Conservation (phyloP, 148 eudicot genomes). For the Gaultheria prostrata region DNA sequence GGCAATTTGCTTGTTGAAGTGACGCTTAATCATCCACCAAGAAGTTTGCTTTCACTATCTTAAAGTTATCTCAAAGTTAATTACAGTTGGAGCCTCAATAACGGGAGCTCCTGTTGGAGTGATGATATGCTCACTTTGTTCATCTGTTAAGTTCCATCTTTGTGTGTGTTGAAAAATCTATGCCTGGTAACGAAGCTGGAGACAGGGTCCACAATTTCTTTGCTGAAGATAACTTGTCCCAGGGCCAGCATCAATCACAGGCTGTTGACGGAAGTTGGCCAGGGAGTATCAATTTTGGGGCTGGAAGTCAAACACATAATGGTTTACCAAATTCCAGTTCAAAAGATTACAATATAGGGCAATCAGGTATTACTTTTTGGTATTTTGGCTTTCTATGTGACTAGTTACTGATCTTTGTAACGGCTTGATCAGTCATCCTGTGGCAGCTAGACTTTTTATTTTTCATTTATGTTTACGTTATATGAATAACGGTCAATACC, state of each 20-base stretch:
- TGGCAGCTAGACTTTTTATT: not conserved
- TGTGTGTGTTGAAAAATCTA: constrained; percentile 48
- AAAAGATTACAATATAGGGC: constrained; percentile 47
- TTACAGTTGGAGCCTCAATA: not conserved
- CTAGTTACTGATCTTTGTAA: not conserved
- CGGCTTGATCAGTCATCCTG: not conserved
- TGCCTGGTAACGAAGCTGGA: constrained; percentile 86
- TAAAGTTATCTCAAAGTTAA: not conserved
- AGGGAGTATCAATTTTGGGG: constrained; percentile 45
- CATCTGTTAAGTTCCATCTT: constrained; percentile 16
- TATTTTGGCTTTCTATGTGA: not conserved
- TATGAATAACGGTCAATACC: not conserved
- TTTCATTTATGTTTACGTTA: not conserved
- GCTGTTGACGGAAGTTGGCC: constrained; percentile 65
- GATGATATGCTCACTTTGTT: constrained; percentile 6
- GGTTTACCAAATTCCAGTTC: constrained; percentile 34
- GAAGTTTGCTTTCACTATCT: not conserved
- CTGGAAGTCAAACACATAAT: constrained; percentile 55
- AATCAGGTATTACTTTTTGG: constrained; percentile 48
- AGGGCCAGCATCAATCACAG: constrained; percentile 50
- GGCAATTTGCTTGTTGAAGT: constrained; percentile 11
- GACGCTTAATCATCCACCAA: constrained; percentile 1
- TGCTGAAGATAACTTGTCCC: constrained; percentile 63
- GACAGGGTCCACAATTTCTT: constrained; percentile 93
- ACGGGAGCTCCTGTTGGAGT: not conserved